Conservation (phyloP, 495 filamentous ascomycete species). For the Xylaria venustula region DNA sequence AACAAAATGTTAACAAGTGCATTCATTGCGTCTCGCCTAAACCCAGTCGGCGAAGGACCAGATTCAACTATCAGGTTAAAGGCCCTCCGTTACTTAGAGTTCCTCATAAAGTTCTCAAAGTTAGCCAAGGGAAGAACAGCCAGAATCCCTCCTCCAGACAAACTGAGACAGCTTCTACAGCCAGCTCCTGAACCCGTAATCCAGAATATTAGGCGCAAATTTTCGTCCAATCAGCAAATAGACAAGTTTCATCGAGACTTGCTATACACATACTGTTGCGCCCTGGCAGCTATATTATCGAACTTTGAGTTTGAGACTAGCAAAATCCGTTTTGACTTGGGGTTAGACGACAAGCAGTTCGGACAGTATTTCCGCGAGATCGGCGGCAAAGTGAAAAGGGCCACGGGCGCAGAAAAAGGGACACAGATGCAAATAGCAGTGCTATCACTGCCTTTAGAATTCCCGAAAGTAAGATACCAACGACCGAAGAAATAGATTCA, state of each 20-base stretch:
- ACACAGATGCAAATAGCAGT: constrained; percentile 60
- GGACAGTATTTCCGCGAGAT: constrained; percentile 76
- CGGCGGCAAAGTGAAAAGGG: constrained; percentile 61
- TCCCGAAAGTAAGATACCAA: constrained; percentile 54
- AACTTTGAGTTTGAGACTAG: constrained; percentile 74
- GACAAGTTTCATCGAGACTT: constrained; percentile 62
- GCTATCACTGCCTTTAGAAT: constrained; percentile 75
- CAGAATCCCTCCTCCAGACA: constrained; percentile 48
- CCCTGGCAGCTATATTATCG: constrained; percentile 67
- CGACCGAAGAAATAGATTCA: constrained; percentile 4
- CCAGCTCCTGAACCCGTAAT: constrained; percentile 62
- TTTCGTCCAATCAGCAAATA: constrained; percentile 60
- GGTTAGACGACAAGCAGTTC: constrained; percentile 65
- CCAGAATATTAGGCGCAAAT: constrained; percentile 66
- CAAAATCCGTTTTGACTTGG: constrained; percentile 75
- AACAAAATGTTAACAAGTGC: constrained; percentile 58
- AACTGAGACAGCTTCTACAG: constrained; percentile 44
- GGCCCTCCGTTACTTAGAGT: constrained; percentile 63
- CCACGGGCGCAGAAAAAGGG: constrained; percentile 49
- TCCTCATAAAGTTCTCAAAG: constrained; percentile 61
- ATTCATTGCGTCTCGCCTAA: constrained; percentile 65
- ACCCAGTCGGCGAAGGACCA: constrained; percentile 52
- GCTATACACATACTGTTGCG: constrained; percentile 67
- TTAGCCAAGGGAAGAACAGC: constrained; percentile 37
- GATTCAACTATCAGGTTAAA: constrained; percentile 58